Evolutionary conservation across 495 filamentous ascomycete genomes (phyloP), one percentile per base, ranked within the genome.

Genomic region (Xylaria venustula): DNA sequence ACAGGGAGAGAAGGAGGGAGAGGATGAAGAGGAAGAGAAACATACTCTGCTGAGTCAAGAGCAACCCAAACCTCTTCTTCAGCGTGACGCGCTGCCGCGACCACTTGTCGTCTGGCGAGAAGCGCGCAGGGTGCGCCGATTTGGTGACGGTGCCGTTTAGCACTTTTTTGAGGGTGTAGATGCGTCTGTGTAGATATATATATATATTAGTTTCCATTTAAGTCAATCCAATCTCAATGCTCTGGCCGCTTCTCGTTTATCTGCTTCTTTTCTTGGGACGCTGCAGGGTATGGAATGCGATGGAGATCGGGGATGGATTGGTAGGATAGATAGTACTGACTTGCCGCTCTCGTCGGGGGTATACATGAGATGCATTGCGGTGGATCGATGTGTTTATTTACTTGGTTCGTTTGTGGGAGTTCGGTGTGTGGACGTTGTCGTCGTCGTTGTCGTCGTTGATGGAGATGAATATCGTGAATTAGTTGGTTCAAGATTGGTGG

Each of bases 31-130:
- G 30, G 40, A 19, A 23, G 20, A 2, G 55, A 48, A 17, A 81
- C 87, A 63, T 73, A 91, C 90, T 81, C 76, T 91, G 86, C 82
- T 97, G 90, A 41, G 87, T 92, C 73, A 96, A 78, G 44, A 97
- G 83, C 50, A 97, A 83, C 25, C 86, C 88, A 74, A 93, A 97
- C 70, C 94, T 85, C 81, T 88, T 90, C 85, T 97, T 96, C 61
- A 98, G 81, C 17, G 90, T 92, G 32, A 97, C 90, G 64, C 94
- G 86, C 78, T 98, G 92, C 63, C 91, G 86, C 64, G 93, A 97
- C 80, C 93, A 96, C 79, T 94, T 95, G 81, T 98, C 94, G 79
- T 98, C 94, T 60, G 94, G 94, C 36, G 91, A 94, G 82, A 97
- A 98, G 61, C 95, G 83, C 46, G 95, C 95, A 20, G 95, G 94